Evolutionary conservation across 1,284 basidiomycete genomes (phyloP).

Genomic region (Lignosus rhinocerotis): DNA sequence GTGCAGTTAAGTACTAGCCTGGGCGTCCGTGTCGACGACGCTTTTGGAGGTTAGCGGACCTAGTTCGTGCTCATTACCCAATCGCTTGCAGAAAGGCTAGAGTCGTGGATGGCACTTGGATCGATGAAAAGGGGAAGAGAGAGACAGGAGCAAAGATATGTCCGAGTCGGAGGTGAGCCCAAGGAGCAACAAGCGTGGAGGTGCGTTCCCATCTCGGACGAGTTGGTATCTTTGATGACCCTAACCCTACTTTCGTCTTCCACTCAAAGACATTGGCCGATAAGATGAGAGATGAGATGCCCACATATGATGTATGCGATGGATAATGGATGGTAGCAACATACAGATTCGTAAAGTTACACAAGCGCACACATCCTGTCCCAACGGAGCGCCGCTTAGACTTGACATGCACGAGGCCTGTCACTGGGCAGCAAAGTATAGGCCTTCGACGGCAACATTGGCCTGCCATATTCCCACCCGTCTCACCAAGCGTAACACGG

Average conservation of each 20-base stretch:
- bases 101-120: too few relatives aligned
- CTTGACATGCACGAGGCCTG: not conserved
- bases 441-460: constrained; percentile 73
- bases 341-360: constrained; percentile 15
- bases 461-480: constrained; percentile 78
- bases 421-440: constrained; percentile 43
- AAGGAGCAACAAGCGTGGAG: not conserved
- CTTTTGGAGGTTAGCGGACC: too few relatives aligned
- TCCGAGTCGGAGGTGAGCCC: constrained; percentile 18
- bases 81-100: not conserved
- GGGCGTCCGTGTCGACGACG: too few relatives aligned
- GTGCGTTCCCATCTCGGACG: not conserved
- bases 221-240: constrained; percentile 10
- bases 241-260: constrained; percentile 6
- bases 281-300: not conserved
- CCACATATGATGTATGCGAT: not conserved
- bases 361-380: not conserved
- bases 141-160: not conserved
- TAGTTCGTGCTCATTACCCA: not conserved
- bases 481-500: constrained; percentile 61
- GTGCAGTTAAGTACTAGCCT: not conserved
- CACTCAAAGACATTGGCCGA: not conserved
- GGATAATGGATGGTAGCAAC: not conserved
- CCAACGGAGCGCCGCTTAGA: not conserved
- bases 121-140: not conserved